phyloP scores from a whole-genome alignment of 768 basidiomycete genomes.

The Trametes coccinea region DNA sequence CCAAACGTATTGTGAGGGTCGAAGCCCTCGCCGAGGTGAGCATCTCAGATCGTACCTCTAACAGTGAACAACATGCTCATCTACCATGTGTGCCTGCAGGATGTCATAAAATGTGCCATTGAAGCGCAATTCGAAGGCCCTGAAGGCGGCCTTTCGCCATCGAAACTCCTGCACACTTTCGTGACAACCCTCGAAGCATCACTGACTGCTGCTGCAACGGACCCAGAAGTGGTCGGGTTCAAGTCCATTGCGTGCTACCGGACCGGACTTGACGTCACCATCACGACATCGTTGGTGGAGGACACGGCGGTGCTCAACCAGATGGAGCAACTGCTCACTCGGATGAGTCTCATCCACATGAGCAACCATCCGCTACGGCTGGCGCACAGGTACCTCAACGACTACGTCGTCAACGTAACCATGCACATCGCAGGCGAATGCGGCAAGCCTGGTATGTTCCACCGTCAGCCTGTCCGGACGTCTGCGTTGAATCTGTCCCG shows the following conservation, averaged over 20 bases:
- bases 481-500: neutral
- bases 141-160: conserved; percentile 9
- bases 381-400: conserved; percentile 63
- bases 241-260: conserved; percentile 81
- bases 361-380: conserved; percentile 48
- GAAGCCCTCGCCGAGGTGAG: conserved; percentile 73
- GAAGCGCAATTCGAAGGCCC: conserved; percentile 8
- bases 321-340: conserved; percentile 33
- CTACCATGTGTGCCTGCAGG: conserved; percentile 4
- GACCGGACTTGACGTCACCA: conserved; percentile 61
- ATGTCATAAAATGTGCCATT: conserved; percentile 30
- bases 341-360: conserved; percentile 38
- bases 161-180: conserved; percentile 27
- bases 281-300: neutral
- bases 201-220: conserved; percentile 41
- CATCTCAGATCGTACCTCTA: neutral
- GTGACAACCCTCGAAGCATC: conserved; percentile 35
- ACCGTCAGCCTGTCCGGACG: conserved; percentile 6
- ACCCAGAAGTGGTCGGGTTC: conserved; percentile 61
- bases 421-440: conserved; percentile 52
- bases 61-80: neutral
- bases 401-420: conserved; percentile 58
- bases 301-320: neutral
- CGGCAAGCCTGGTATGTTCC: conserved; percentile 56
- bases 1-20: conserved; percentile 65